A percentile compares a stretch with the other conserved stretches of the same genome.
These are phyloP conservation scores for Tubosaeta sp. DNA, from an alignment of 768 basidiomycete genomes.

Conservation along the genomic window DNA sequence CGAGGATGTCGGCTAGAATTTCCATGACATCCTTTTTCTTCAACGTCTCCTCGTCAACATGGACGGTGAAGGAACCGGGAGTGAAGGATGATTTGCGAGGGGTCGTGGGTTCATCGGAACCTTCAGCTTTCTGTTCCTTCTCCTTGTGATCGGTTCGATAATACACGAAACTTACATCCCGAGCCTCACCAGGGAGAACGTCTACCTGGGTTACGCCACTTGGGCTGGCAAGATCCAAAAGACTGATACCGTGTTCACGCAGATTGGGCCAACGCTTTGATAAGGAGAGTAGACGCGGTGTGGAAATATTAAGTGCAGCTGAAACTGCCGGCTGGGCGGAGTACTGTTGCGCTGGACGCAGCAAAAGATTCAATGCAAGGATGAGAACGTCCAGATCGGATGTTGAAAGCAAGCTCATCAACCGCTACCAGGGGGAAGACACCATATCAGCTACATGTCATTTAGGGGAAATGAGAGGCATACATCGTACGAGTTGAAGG, in stretches of 20 bases:
- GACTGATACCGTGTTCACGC: conserved; percentile 73
- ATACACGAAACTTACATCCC: conserved; percentile 78
- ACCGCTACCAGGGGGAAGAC: conserved; percentile 50
- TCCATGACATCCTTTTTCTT: conserved; percentile 65
- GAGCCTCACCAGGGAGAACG: conserved; percentile 63
- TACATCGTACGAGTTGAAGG: conserved; percentile 95
- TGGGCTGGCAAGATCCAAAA: conserved; percentile 65
- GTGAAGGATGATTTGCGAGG: conserved; percentile 44
- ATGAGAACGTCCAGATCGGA: conserved; percentile 88
- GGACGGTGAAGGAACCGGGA: conserved; percentile 54
- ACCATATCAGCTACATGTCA: conserved; percentile 3
- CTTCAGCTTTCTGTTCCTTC: conserved; percentile 45
- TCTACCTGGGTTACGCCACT: conserved; percentile 52
- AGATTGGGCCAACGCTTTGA: conserved; percentile 82
- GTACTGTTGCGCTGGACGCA: conserved; percentile 94
- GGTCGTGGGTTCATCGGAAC: conserved; percentile 39
- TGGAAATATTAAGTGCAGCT: conserved; percentile 76
- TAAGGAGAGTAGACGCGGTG: conserved; percentile 74
- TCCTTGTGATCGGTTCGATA: conserved; percentile 60
- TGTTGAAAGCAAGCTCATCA: conserved; percentile 83
- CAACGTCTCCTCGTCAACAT: conserved; percentile 58
- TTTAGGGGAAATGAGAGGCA: conserved; percentile 30
- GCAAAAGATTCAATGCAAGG: conserved; percentile 75
- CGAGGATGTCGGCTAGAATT: conserved; percentile 69
- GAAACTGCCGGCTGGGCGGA: conserved; percentile 83